phyloP scores from a whole-genome alignment of 2,329 filamentous ascomycete species.

The Nigrospora osmanthi region DNA sequence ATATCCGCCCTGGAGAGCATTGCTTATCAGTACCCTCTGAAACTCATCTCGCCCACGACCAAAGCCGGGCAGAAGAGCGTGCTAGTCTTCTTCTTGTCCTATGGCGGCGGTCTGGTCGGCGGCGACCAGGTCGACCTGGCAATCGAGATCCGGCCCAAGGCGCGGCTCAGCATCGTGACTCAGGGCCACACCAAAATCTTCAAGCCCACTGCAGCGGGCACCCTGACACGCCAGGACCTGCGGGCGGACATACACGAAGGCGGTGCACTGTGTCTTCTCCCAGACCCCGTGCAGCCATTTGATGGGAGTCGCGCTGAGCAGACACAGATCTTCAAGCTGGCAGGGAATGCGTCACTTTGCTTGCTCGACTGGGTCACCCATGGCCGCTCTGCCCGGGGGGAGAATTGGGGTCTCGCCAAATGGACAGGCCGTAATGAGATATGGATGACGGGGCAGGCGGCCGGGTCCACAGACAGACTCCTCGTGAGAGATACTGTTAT shows the following conservation, averaged over 20 bases:
- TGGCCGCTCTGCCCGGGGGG: slow-evolving; percentile 75
- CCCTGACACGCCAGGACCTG: slow-evolving; percentile 51
- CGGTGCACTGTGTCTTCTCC: slow-evolving; percentile 60
- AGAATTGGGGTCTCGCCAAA: slow-evolving; percentile 75
- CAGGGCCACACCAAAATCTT: slow-evolving; percentile 94
- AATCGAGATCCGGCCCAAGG: slow-evolving; percentile 54
- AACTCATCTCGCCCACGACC: slow-evolving; percentile 76
- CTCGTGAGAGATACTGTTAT: slow-evolving; percentile 81
- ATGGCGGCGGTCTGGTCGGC: slow-evolving; percentile 86
- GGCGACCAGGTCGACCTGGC: slow-evolving; percentile 74
- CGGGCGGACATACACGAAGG: slow-evolving; percentile 39
- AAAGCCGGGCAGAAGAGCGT: slow-evolving; percentile 58
- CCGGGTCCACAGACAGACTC: slow-evolving; percentile 42
- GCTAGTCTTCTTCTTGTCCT: slow-evolving; percentile 84
- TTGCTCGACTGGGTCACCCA: slow-evolving; percentile 92
- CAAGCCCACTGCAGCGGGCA: slow-evolving; percentile 56
- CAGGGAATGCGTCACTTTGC: slow-evolving; percentile 56
- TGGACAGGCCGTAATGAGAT: slow-evolving; percentile 88
- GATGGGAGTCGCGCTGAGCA: slow-evolving; percentile 78
- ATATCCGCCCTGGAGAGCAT: slow-evolving; percentile 66
- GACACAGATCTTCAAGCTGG: slow-evolving; percentile 65
- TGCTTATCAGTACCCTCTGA: slow-evolving; percentile 89
- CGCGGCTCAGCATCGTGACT: slow-evolving; percentile 60
- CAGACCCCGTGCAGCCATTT: slow-evolving; percentile 92
- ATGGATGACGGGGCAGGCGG: slow-evolving; percentile 39